phyloP scores from a whole-genome alignment of 2,329 filamentous ascomycete genomes.

The Botrytis elliptica region DNA sequence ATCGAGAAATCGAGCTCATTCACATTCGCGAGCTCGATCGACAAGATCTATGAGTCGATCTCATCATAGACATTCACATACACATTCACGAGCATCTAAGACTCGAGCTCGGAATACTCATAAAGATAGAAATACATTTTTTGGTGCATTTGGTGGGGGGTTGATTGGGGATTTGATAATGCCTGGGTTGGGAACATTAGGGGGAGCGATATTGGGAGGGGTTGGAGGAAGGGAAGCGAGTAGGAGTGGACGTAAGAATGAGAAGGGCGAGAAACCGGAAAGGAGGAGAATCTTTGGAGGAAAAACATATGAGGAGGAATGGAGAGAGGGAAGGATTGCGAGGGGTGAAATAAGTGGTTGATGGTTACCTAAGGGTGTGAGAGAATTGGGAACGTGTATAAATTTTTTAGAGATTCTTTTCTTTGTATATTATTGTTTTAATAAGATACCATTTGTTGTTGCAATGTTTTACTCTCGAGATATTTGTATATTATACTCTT shows the following conservation, averaged over 20 bases:
- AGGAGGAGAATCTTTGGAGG: constrained; percentile 3
- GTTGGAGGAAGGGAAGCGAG: constrained; percentile 26
- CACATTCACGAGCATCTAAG: constrained; percentile 17
- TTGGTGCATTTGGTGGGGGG: constrained; percentile 30
- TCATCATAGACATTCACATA: not conserved
- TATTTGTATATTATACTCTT: too few species aligned
- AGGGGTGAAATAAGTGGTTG: constrained; percentile 16
- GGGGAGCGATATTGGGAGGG: constrained; percentile 30
- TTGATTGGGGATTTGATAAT: constrained; percentile 32
- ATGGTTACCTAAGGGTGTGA: not conserved
- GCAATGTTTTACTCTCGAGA: not conserved
- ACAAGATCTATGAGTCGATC: not conserved
- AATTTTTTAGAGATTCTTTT: not conserved
- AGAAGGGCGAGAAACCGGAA: constrained; percentile 7
- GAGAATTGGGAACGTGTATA: not conserved
- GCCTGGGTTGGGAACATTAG: constrained; percentile 31
- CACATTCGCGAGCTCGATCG: not conserved
- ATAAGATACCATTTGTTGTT: not conserved
- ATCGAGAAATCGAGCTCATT: not conserved
- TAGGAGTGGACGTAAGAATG: constrained; percentile 11
- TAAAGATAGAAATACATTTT: constrained; percentile 28
- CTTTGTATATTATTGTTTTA: not conserved
- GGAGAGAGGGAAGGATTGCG: constrained; percentile 20
- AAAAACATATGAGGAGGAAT: constrained; percentile 24
- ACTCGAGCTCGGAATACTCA: constrained; percentile 6